Evolutionary conservation across 768 basidiomycete genomes (phyloP).

Genomic region (Tricholoma furcatifolium): DNA sequence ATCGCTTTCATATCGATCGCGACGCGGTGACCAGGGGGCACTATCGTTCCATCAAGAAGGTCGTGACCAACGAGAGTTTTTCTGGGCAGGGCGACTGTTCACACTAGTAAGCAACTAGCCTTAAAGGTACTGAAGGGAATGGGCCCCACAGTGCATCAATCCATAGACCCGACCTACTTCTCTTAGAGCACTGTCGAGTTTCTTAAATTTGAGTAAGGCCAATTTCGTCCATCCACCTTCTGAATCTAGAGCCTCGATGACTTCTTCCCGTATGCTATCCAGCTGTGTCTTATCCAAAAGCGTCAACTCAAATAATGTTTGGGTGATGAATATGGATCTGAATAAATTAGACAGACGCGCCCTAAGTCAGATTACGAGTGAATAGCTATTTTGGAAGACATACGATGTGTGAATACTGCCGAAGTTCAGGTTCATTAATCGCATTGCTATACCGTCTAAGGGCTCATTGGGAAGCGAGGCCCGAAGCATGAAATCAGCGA

Average conservation of each 20-base stretch:
- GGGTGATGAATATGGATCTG: slow-evolving; percentile 36
- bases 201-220: slow-evolving; percentile 30
- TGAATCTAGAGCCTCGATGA: slow-evolving; percentile 29
- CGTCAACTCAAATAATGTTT: slow-evolving; percentile 33
- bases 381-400: neutral
- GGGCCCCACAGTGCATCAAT: slow-evolving; percentile 29
- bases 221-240: slow-evolving; percentile 37
- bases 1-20: slow-evolving; percentile 34
- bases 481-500: slow-evolving; percentile 29
- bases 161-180: slow-evolving; percentile 35
- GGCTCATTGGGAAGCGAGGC: slow-evolving; percentile 29
- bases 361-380: neutral
- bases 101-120: neutral
- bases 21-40: slow-evolving; percentile 31
- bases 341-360: no score
- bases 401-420: slow-evolving; percentile 39
- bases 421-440: slow-evolving; percentile 38
- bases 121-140: neutral
- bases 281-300: slow-evolving; percentile 26
- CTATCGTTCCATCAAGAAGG: slow-evolving; percentile 29
- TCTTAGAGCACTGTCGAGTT: slow-evolving; percentile 34
- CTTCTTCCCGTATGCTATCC: slow-evolving; percentile 30
- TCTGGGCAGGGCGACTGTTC: slow-evolving; percentile 30
- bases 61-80: slow-evolving; percentile 25
- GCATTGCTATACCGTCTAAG: slow-evolving; percentile 30